Percentiles rank a stretch among this genome's conserved stretches.
Conservation (phyloP, 345 rosid genomes). For the Litchi chinensis region DNA sequence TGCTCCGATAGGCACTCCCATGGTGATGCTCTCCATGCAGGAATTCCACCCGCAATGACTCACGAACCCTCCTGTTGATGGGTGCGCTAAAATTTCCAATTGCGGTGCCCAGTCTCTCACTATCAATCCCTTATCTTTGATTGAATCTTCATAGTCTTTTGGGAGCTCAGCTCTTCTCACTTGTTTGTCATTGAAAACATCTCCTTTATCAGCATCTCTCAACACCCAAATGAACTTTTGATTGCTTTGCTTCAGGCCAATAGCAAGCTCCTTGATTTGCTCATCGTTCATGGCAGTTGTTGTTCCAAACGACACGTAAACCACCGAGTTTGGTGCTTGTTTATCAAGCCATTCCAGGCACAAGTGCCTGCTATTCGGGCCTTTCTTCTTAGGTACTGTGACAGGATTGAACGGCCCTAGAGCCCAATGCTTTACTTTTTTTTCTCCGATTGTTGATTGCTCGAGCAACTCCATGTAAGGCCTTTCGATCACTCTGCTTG, state of each 20-base stretch:
- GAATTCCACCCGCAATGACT: constrained; percentile 82
- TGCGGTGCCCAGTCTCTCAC: constrained; percentile 71
- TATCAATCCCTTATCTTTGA: constrained; percentile 39
- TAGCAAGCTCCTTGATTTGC: constrained; percentile 46
- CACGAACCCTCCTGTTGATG: constrained; percentile 51
- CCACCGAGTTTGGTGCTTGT: constrained; percentile 36
- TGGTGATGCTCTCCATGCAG: constrained; percentile 63
- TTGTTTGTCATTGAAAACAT: constrained; percentile 36
- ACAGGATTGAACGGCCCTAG: constrained; percentile 53
- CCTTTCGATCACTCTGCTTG: constrained; percentile 42
- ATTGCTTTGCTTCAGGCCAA: constrained; percentile 46
- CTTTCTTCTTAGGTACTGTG: background rate
- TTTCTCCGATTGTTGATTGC: background rate
- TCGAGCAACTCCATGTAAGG: constrained; percentile 36
- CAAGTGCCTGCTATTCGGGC: constrained; percentile 3
- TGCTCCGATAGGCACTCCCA: constrained; percentile 64
- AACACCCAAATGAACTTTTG: constrained; percentile 65
- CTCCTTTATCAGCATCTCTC: constrained; percentile 62
- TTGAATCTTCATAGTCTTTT: constrained; percentile 40
- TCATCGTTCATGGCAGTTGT: constrained; percentile 41
- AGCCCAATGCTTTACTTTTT: constrained; percentile 35
- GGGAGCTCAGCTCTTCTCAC: constrained; percentile 37
- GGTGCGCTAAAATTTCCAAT: constrained; percentile 53
- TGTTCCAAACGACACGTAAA: constrained; percentile 57
- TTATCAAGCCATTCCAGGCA: constrained; percentile 52